Evolutionary conservation across 2,329 filamentous ascomycete genomes (phyloP).

Genomic region (Alternaria tenuissima): DNA sequence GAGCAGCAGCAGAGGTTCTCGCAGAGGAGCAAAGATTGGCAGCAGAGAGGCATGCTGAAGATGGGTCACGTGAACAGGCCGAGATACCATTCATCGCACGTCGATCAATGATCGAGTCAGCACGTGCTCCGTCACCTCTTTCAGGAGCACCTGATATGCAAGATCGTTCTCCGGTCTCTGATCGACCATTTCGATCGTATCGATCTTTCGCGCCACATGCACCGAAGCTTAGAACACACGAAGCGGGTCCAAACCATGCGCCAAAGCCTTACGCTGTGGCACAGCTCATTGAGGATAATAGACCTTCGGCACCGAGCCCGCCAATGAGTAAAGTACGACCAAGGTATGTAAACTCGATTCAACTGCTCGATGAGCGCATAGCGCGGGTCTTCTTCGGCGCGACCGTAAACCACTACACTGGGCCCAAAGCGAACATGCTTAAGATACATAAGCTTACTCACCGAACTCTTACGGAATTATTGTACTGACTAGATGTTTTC

Average conservation of each 20-base stretch:
- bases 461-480: neutral
- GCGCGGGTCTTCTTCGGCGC: slow-evolving; percentile 5
- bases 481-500: slow-evolving; percentile 11
- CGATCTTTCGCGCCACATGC: slow-evolving; percentile 31
- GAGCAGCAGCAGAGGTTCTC: slow-evolving; percentile 6
- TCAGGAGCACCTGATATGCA: slow-evolving; percentile 11
- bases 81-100: slow-evolving; percentile 9
- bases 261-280: slow-evolving; percentile 26
- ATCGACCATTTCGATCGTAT: slow-evolving; percentile 28
- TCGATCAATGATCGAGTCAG: slow-evolving; percentile 17
- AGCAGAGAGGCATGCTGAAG: slow-evolving; percentile 10
- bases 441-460: slow-evolving; percentile 2
- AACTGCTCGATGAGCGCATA: neutral
- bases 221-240: slow-evolving; percentile 28
- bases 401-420: neutral
- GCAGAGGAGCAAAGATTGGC: slow-evolving; percentile 13
- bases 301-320: slow-evolving; percentile 48
- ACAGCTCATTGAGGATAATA: slow-evolving; percentile 39
- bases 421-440: slow-evolving; percentile 4
- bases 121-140: slow-evolving; percentile 23
- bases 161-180: slow-evolving; percentile 27
- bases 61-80: slow-evolving; percentile 15
- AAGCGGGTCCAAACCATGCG: slow-evolving; percentile 22
- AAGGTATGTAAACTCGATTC: slow-evolving; percentile 19
- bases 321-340: slow-evolving; percentile 41